Evolutionary conservation across 2,329 filamentous ascomycete genomes (phyloP).

Genomic region (Bretziella fagacearum): DNA sequence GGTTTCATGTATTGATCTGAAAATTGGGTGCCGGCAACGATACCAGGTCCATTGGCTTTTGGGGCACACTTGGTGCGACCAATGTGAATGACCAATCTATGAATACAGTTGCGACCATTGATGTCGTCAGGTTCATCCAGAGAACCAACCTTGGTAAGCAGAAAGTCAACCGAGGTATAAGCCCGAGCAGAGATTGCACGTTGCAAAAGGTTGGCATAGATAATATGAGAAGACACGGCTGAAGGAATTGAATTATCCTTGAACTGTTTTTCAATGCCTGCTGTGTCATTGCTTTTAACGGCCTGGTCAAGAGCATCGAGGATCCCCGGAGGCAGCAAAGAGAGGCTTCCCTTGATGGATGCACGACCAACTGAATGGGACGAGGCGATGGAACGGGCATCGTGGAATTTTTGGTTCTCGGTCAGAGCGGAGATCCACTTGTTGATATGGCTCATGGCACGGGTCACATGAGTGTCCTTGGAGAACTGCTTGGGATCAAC

Average conservation of each 20-base stretch:
- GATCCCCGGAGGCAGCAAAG: slow-evolving; percentile 43
- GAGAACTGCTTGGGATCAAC: slow-evolving; percentile 81
- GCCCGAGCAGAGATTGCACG: slow-evolving; percentile 55
- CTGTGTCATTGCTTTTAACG: slow-evolving; percentile 49
- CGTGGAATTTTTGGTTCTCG: slow-evolving; percentile 46
- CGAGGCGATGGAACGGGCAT: slow-evolving; percentile 57
- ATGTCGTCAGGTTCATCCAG: slow-evolving; percentile 83
- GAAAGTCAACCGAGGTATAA: slow-evolving; percentile 49
- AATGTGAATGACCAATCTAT: slow-evolving; percentile 82
- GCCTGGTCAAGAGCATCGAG: slow-evolving; percentile 58
- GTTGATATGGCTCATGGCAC: slow-evolving; percentile 51
- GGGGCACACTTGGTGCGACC: slow-evolving; percentile 48
- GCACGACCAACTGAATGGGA: slow-evolving; percentile 60
- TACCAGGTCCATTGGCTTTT: slow-evolving; percentile 3
- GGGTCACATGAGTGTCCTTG: slow-evolving; percentile 41
- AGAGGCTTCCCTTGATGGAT: slow-evolving; percentile 57
- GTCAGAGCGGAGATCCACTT: slow-evolving; percentile 74
- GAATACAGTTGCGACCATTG: slow-evolving; percentile 83
- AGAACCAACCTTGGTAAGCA: slow-evolving; percentile 51
- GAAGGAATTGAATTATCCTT: slow-evolving; percentile 24
- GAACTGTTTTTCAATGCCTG: slow-evolving; percentile 16
- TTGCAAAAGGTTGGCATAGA: slow-evolving; percentile 70
- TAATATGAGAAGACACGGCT: slow-evolving; percentile 39
- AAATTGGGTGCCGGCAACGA: slow-evolving; percentile 13
- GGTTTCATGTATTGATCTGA: slow-evolving; percentile 50